Evolutionary conservation across 2,329 filamentous ascomycete genomes (phyloP), one percentile per base, ranked within the genome.

Genomic region (Podosphaera xanthii): DNA sequence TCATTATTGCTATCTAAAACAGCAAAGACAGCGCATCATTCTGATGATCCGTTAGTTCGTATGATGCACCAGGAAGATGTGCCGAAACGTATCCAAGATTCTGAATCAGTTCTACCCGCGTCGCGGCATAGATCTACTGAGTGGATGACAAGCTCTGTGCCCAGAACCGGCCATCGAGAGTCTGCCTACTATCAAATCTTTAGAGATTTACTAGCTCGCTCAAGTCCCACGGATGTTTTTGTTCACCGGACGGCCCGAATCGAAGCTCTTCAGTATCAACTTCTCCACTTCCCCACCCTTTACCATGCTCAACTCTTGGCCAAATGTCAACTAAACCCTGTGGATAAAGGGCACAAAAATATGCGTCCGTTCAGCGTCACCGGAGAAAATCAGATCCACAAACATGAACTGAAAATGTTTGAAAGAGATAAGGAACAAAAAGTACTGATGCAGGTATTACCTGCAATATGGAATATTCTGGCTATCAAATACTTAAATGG

Each of bases 161-260:
- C 78, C 8, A 63, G 64, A 57, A 65, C 77, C 59, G 73, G 76
- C 71, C 75, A 74, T 60, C 75, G 79, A 67, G 86, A 92, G 67
- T 83, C 84, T 2, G 86, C 90, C 4, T 96, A 95, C 71, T 91
- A 89, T 72, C 84, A 86, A 62, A 88, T 88, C 8, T 96, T 95
- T 70, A 82, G 88, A 64, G 82, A 84, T 67, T 78, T 87, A 64
- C 74, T 83, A 53, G 77, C 86, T 60, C 79, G 80, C 38, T 81
- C 80, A 12, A 81, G 80, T 60, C 75, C 76, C 58, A 74, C 76
- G 22, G 92, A 97, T 70, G 82, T 84, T 8, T 95, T 95, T 68
- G 79, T 94, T 59, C 86, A 94, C 70, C 84, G 87, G 49, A 81
- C 87, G 60, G 79, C 86, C 33, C 84, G 92, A 56, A 94, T 91